These are phyloP conservation scores for Kwoniella dendrophila DNA, from an alignment of 768 basidiomycete genomes.

Conservation along the genomic window DNA sequence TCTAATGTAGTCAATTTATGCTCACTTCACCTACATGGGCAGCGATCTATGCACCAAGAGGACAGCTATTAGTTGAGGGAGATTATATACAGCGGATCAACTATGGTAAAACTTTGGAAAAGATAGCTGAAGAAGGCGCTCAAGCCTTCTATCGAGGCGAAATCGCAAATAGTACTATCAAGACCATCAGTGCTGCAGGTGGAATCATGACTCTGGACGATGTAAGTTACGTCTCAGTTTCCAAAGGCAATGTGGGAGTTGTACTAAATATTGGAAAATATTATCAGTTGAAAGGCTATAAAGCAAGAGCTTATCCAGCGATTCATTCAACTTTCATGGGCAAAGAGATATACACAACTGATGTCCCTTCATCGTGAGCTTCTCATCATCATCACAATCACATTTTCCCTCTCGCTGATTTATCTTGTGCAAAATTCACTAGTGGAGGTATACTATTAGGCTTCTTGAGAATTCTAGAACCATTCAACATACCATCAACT, in stretches of 20 bases:
- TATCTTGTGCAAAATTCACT: neutral
- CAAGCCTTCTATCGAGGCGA: slow-evolving; percentile 70
- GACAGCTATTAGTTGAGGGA: slow-evolving; percentile 71
- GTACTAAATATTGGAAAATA: neutral
- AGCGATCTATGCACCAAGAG: slow-evolving; percentile 78
- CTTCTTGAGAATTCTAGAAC: slow-evolving; percentile 86
- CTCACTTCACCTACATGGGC: slow-evolving; percentile 67
- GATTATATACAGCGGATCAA: slow-evolving; percentile 72
- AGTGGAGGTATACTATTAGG: slow-evolving; percentile 86
- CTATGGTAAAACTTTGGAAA: slow-evolving; percentile 73
- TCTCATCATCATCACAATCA: neutral
- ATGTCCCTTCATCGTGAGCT: slow-evolving; percentile 67
- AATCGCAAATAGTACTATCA: slow-evolving; percentile 76
- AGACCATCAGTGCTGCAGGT: slow-evolving; percentile 70
- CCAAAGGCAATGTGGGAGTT: too few relatives aligned
- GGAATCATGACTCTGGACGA: slow-evolving; percentile 80
- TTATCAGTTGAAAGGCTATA: slow-evolving; percentile 64
- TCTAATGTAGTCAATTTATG: slow-evolving; percentile 51
- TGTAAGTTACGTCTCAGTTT: too few relatives aligned
- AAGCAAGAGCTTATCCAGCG: slow-evolving; percentile 70
- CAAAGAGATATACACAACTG: slow-evolving; percentile 77
- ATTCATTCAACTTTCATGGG: slow-evolving; percentile 75
- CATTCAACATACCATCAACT: slow-evolving; percentile 58
- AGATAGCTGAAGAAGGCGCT: slow-evolving; percentile 74
- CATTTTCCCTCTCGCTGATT: neutral